These are phyloP conservation scores for Aspergillus ostianus DNA, from an alignment of 495 filamentous ascomycete species.

Conservation along the genomic window DNA sequence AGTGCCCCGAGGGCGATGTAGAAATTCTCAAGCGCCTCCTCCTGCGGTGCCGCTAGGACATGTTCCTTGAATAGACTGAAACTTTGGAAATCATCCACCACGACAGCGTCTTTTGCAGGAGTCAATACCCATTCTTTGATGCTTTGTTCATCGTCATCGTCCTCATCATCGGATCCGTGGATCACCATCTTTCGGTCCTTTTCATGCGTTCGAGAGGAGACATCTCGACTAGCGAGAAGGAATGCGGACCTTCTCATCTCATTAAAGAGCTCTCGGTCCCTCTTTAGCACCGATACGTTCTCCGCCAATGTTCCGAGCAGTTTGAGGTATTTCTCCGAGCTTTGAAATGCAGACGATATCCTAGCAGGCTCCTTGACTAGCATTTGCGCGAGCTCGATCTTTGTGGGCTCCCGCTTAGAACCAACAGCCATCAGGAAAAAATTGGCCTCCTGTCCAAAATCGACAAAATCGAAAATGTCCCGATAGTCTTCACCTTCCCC, in stretches of 20 bases:
- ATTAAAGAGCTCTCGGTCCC: constrained; percentile 71
- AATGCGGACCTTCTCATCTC: constrained; percentile 75
- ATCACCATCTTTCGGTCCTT: constrained; percentile 23
- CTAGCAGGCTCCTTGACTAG: constrained; percentile 75
- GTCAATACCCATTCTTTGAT: constrained; percentile 77
- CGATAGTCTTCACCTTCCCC: constrained; percentile 72
- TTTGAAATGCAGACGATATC: constrained; percentile 73
- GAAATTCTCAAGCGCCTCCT: constrained; percentile 80
- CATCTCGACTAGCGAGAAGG: constrained; percentile 76
- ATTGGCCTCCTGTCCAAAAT: constrained; percentile 86
- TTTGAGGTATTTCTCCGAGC: constrained; percentile 78
- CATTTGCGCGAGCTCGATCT: constrained; percentile 74
- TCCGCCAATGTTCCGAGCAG: constrained; percentile 76
- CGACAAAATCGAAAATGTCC: constrained; percentile 94
- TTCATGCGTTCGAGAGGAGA: constrained; percentile 41
- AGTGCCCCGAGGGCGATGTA: constrained; percentile 58
- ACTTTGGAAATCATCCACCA: constrained; percentile 82
- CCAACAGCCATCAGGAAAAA: constrained; percentile 83
- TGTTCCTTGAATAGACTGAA: constrained; percentile 81
- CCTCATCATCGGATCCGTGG: constrained; percentile 39
- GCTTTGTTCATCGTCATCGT: constrained; percentile 63
- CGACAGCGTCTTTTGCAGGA: constrained; percentile 64
- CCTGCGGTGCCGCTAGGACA: constrained; percentile 80
- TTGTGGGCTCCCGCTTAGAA: constrained; percentile 86
- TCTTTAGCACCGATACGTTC: constrained; percentile 63